These are phyloP conservation scores for Paramecium tetraurelia DNA, from an alignment of 73 alveolate species.

Conservation along the genomic window DNA sequence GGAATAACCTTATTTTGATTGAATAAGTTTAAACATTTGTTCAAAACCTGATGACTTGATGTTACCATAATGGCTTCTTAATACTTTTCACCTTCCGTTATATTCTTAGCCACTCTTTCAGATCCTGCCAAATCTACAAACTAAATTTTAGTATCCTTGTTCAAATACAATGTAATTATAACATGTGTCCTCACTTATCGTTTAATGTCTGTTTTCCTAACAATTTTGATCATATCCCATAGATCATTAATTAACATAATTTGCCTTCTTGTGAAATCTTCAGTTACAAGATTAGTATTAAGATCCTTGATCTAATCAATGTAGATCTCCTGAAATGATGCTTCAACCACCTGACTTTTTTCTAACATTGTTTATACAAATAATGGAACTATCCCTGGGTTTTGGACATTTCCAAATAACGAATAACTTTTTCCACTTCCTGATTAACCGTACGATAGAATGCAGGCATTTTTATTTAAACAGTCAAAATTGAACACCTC, in stretches of 20 bases:
- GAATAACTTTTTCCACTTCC: slow-evolving; percentile 39
- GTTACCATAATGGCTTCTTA: slow-evolving; percentile 56
- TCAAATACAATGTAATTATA: slow-evolving; percentile 9
- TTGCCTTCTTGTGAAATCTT: slow-evolving; percentile 11
- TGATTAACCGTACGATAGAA: slow-evolving; percentile 23
- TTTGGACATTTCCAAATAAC: neutral
- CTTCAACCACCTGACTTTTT: neutral
- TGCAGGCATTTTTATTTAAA: neutral
- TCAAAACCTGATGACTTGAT: neutral
- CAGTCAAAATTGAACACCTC: neutral
- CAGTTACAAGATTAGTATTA: neutral
- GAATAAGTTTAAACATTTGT: neutral
- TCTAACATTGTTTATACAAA: slow-evolving; percentile 2
- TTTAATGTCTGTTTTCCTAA: neutral
- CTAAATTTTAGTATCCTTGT: slow-evolving; percentile 7
- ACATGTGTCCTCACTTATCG: neutral
- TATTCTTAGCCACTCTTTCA: slow-evolving; percentile 61
- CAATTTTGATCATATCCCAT: slow-evolving; percentile 30
- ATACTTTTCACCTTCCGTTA: slow-evolving; percentile 59
- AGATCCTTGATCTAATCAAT: slow-evolving; percentile 25
- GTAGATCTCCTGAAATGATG: slow-evolving; percentile 34
- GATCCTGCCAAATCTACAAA: slow-evolving; percentile 67
- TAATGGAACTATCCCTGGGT: slow-evolving; percentile 24
- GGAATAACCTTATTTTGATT: slow-evolving; percentile 2
- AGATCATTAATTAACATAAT: neutral